Base-by-base conservation (phyloP, 352 stramenopile species). In the Phytopythium vexans region DNA sequence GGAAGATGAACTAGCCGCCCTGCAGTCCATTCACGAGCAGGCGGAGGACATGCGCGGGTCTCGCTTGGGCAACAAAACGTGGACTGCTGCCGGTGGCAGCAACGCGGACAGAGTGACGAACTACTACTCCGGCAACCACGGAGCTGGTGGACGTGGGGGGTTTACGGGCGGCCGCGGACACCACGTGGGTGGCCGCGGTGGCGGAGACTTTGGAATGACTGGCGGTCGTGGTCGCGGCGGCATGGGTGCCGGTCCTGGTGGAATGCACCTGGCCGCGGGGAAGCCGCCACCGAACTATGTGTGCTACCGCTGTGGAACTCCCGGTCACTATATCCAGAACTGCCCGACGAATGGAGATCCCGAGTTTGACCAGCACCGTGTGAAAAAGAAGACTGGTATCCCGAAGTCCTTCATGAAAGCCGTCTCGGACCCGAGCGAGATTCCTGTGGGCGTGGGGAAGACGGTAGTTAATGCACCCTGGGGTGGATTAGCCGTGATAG, bases 401-500 rank as follows among this genome's bases (percentile, higher is more conserved):
- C 85, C 85, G 34, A 93, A 90, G 60, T 92, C 82, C 48, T 92
- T 94, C 58, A 93, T 94, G 81, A 91, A 94, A 58, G 70, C 85
- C 49, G 80, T 94, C 70, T 90, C 69, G 56, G 82, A 92, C 64
- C 77, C 81, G 54, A 91, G 84, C 64, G 81, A 92, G 53, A 92
- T 92, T 58, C 79, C 81, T 50, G 77, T 88, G 70, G 82, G 81
- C 43, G 73, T 72, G 49, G 85, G 85, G 49, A 91, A 91, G 69
- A 94, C 85, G 60, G 82, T 94, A 71, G 85, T 94, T 52, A 94
- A 90, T 58, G 82, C 80, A 49, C 85, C 82, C 37, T 86, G 81
- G 70, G 85, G 85, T 57, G 85, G 85, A 46, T 69, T 94, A 86
- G 85, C 85, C 79, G 83, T 94, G 62, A 90, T 94, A 86, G 82